These are phyloP conservation scores for Colletotrichum magnum DNA, from an alignment of 2,329 filamentous ascomycete species.

Conservation along the genomic window DNA sequence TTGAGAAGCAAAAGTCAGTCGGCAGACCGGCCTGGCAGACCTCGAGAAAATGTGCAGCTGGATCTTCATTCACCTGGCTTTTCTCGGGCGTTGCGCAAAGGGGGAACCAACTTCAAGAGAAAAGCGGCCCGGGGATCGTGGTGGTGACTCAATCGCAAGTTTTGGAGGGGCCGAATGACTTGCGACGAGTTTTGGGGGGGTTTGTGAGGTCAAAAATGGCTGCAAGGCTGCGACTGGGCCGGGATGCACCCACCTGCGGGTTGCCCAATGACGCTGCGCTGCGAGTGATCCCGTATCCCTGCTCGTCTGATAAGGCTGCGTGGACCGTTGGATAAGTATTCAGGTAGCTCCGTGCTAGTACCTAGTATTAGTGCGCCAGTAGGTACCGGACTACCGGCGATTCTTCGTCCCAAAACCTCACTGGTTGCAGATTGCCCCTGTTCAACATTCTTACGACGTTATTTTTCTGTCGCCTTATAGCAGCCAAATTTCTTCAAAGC, in stretches of 20 bases:
- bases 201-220: constrained; percentile 40
- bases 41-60: constrained; percentile 39
- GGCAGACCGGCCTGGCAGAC: constrained; percentile 41
- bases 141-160: constrained; percentile 40
- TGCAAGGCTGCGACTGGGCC: constrained; percentile 38
- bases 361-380: neutral
- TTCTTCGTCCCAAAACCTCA: neutral
- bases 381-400: too few relatives aligned
- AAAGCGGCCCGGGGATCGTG: constrained; percentile 36
- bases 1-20: constrained; percentile 40
- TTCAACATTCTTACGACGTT: too few relatives aligned
- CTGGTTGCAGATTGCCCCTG: too few relatives aligned
- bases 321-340: neutral
- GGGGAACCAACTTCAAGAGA: constrained; percentile 30
- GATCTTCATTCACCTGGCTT: constrained; percentile 42
- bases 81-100: constrained; percentile 30
- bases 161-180: constrained; percentile 37
- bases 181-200: constrained; percentile 38
- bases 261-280: constrained; percentile 26
- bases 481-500: too few relatives aligned
- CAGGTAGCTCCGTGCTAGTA: neutral
- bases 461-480: too few relatives aligned
- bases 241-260: constrained; percentile 23
- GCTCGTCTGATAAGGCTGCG: constrained; percentile 19
- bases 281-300: constrained; percentile 22